Evolutionary conservation across 208 protist genomes (phyloP), one percentile per base, ranked within the genome.

Genomic region (Entamoeba nuttalli): DNA sequence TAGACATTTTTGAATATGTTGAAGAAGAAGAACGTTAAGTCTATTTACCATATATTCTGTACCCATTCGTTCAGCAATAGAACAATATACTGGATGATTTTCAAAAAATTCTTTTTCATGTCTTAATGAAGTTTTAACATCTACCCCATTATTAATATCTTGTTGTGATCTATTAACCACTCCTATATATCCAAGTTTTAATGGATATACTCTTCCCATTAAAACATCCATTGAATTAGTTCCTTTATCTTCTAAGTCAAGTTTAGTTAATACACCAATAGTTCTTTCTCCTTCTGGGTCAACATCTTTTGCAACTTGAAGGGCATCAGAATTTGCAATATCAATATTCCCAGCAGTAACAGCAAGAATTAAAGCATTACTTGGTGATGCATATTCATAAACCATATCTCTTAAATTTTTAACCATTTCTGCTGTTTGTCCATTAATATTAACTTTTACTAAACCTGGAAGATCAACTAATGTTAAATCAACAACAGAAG

Each of bases 381-480:
- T 97, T 35, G 98, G 98, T 4, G 95, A 52, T 57, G 99, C 99
- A 96, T 99, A 99, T 71, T 98, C 95, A 7, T 98, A 97, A 7
- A 99, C 98, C 98, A 99, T 99, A 19, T 98, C 97, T 95, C 98
- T 98, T 95, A 99, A 99, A 94, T 98, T 97, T 53, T 97, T 96
- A 95, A 99, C 98, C 96, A 99, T 99, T 96, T 99, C 98, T 95
- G 98, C 97, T 15, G 98, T 98, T 97, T 99, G 99, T 95, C 99
- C 99, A 15, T 98, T 99, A 57, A 99, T 98, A 25, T 99, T 97
- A 41, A 99, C 98, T 97, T 99, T 99, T 11, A 99, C 99, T 17
- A 99, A 97, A 95, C 99, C 99, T 25, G 99, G 99, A 41, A 99
- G 97, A 98, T 99, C 99, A 7, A 99, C 98, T 14, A 99, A 97